Percentiles rank a stretch among this genome's conserved stretches.
phyloP scores from a whole-genome alignment of 1,284 basidiomycete genomes.

The Pseudozyma pruni region DNA sequence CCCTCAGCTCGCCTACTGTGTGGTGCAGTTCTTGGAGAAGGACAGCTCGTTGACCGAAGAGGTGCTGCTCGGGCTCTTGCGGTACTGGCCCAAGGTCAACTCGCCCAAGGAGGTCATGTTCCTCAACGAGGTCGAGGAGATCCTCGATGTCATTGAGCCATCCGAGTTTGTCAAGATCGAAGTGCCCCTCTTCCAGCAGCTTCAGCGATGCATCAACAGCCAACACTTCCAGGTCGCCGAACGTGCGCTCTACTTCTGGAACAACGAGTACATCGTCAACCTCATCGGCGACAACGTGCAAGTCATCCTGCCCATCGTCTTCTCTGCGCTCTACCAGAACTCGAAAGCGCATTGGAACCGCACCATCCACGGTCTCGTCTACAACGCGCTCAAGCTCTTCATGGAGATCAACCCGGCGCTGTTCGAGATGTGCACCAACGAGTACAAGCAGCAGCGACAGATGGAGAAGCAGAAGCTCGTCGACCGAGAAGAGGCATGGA shows the following conservation, averaged over 20 bases:
- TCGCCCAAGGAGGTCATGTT: constrained; percentile 99
- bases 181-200: constrained; percentile 90
- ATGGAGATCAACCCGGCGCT: constrained; percentile 99
- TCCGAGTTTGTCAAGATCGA: constrained; percentile 97
- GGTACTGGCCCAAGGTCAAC: constrained; percentile 99
- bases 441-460: constrained; percentile 85
- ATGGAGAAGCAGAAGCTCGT: constrained; percentile 59
- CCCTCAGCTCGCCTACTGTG: constrained; percentile 97
- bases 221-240: constrained; percentile 90
- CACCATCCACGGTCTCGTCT: constrained; percentile 98
- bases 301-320: constrained; percentile 92
- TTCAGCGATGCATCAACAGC: constrained; percentile 96
- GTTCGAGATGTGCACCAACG: constrained; percentile 92
- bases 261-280: constrained; percentile 99
- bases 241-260: constrained; percentile 68
- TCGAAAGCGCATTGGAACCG: constrained; percentile 99
- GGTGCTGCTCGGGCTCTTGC: constrained; percentile 91
- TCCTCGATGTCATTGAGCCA: constrained; percentile 97
- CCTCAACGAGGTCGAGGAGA: constrained; percentile 98
- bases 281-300: constrained; percentile 96
- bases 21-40: constrained; percentile 99
- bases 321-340: constrained; percentile 96
- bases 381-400: constrained; percentile 96
- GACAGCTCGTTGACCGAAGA: constrained; percentile 92
- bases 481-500: constrained; percentile 64